Evolutionary conservation across 2,329 filamentous ascomycete genomes (phyloP), one percentile per base, ranked within the genome.

Genomic region (Alternaria metachromatica): DNA sequence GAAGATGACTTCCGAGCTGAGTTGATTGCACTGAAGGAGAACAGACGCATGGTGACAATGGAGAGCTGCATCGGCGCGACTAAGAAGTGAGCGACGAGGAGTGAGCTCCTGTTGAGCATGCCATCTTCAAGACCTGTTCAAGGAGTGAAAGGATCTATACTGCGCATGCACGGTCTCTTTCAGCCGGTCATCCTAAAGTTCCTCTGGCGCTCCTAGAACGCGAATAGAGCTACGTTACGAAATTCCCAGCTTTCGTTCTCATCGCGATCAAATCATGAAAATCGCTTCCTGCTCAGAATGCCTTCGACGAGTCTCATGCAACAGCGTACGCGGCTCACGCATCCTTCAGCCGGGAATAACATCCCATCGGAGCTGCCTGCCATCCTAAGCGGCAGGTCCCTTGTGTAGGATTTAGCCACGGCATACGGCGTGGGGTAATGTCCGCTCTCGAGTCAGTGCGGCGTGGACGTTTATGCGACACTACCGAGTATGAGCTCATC

Each of bases 1-100:
- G 37, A 63, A 23, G 57, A 54, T 41, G 68, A 70, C 13, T 68
- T 69, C n/a, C 3, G 23, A 12, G 68, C 67, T 15, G 68, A 71
- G 30, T 26, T 71, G n/a, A 21, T 63, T 28, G 70, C 66, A 9
- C 45, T 70, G n/a, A 61, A 55, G 41, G 60, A 69, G 15, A 57
- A 60, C 7, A 51, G 60, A 6, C 60, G 68, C 30, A 53, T 55
- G 37, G 26, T 59, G 8, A 65, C 68, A 0, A 58, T 67, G 44
- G 62, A 56, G 23, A 63, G 53, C 43, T 68, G 65, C 45, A 65
- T 69, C 30, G 69, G 64, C 15, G 45, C n/a, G 15, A 21, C 37
- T 10, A 55, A 58, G 33, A 55, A 56, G 15, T 51, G 2, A 37
- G 15, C 15, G 2, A 3, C 33, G 15, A 37, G 7, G 33, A 9